These are phyloP conservation scores for Daldinia loculata DNA, from an alignment of 495 filamentous ascomycete species.

Conservation along the genomic window DNA sequence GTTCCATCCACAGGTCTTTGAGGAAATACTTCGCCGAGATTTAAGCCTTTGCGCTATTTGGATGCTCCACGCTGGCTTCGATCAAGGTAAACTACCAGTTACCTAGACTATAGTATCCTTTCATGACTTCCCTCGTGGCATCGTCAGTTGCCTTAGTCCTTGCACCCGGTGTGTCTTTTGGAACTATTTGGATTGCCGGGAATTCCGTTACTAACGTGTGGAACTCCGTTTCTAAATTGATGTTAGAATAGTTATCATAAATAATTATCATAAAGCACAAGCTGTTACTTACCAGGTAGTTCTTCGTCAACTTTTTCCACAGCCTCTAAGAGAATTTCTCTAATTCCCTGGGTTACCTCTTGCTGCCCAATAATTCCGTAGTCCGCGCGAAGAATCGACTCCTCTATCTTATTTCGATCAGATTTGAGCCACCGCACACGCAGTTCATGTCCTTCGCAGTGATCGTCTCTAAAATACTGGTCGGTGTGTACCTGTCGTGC, in stretches of 20 bases:
- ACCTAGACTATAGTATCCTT: too few species aligned
- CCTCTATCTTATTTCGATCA: neutral
- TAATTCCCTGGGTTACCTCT: neutral
- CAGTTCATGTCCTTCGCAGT: neutral
- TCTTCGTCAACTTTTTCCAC: neutral
- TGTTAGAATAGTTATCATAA: neutral
- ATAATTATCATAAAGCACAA: neutral
- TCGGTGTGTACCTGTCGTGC: neutral
- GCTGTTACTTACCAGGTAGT: neutral
- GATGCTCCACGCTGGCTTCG: too few species aligned
- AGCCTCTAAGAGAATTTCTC: neutral
- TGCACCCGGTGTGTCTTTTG: neutral
- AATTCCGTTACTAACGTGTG: neutral
- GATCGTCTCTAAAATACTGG: neutral
- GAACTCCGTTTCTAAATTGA: neutral
- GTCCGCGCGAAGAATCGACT: neutral
- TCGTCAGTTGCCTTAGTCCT: neutral
- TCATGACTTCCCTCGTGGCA: neutral
- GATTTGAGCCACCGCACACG: neutral
- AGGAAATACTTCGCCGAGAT: too few species aligned
- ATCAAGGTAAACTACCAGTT: too few species aligned
- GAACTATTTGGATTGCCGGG: neutral
- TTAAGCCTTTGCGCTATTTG: too few species aligned
- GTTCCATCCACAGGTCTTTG: too few species aligned
- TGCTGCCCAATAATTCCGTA: neutral